Evolutionary conservation across 2,329 filamentous ascomycete species (phyloP).

Genomic region (Claviceps digitariae): DNA sequence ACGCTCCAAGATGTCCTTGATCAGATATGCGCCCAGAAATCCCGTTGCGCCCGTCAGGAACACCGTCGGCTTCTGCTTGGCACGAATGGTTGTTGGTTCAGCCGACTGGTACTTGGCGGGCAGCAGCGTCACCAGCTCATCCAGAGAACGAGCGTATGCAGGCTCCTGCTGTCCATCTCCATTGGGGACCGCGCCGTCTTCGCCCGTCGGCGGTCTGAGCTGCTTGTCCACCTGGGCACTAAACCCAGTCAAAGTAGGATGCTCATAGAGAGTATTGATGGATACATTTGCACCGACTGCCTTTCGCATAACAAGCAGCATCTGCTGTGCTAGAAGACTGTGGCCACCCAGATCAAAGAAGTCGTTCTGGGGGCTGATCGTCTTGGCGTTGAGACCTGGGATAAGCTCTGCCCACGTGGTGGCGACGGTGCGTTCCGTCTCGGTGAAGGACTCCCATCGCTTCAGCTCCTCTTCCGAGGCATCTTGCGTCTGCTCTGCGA

Average conservation of each 20-base stretch:
- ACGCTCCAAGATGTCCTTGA: constrained; percentile 55
- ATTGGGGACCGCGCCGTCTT: constrained; percentile 12
- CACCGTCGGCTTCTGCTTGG: constrained; percentile 34
- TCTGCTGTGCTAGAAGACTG: constrained; percentile 49
- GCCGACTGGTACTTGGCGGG: constrained; percentile 24
- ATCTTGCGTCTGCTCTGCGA: constrained; percentile 42
- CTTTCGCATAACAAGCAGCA: constrained; percentile 48
- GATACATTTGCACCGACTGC: constrained; percentile 15
- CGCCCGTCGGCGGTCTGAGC: constrained; percentile 11
- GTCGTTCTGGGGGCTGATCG: constrained; percentile 26
- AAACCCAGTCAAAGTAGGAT: constrained; percentile 16
- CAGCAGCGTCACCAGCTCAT: constrained; percentile 35
- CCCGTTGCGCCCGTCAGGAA: constrained; percentile 71
- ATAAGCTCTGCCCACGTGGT: constrained; percentile 63
- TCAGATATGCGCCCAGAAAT: constrained; percentile 72
- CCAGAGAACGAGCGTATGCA: constrained; percentile 39
- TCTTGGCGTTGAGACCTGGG: constrained; percentile 50
- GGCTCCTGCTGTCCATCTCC: constrained; percentile 30
- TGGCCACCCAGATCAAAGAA: constrained; percentile 29
- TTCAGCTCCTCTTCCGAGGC: constrained; percentile 22
- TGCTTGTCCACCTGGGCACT: constrained; percentile 16
- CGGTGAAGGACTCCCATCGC: constrained; percentile 37
- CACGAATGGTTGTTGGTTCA: constrained; percentile 22
- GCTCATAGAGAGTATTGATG: constrained; percentile 19
- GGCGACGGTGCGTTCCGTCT: constrained; percentile 26